A percentile compares a stretch with the other conserved stretches of the same genome.
Evolutionary conservation across 352 stramenopile genomes (phyloP).

Genomic region (Globisporangium nodosum): DNA sequence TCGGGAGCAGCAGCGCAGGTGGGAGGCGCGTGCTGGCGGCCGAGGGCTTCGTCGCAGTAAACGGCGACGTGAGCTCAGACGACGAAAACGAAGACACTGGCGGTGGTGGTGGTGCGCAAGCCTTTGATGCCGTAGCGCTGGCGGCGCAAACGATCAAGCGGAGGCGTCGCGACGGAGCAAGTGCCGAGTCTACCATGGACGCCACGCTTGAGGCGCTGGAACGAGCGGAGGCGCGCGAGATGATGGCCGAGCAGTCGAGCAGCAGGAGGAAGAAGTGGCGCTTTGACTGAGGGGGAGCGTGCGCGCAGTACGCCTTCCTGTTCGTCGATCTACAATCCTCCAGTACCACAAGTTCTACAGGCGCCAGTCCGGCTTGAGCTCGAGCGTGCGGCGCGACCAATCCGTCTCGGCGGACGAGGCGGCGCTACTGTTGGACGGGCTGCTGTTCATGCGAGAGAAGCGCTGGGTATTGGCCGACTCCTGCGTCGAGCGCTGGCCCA

Average conservation of each 20-base stretch:
- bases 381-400: constrained; percentile 25
- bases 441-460: constrained; percentile 1
- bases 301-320: not conserved
- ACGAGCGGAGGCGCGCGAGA: constrained; percentile 23
- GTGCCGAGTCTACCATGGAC: constrained; percentile 15
- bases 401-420: constrained; percentile 18
- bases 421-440: constrained; percentile 4
- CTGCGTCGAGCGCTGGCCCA: constrained; percentile 15
- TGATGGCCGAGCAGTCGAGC: constrained; percentile 1
- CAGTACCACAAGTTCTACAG: not conserved
- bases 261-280: not conserved
- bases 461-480: constrained; percentile 1
- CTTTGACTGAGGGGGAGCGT: not conserved
- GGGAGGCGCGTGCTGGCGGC: constrained; percentile 22
- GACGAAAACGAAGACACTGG: constrained; percentile 18
- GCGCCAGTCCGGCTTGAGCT: constrained; percentile 16
- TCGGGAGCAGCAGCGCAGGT: constrained; percentile 14
- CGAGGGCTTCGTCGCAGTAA: constrained; percentile 50
- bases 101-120: not conserved
- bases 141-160: not conserved
- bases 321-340: not conserved
- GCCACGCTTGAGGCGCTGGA: constrained; percentile 35
- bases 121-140: not conserved
- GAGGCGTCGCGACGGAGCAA: not conserved
- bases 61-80: constrained; percentile 31